Evolutionary conservation across 2,329 filamentous ascomycete species (phyloP), one percentile per base, ranked within the genome.

Genomic region (Pyricularia sp.): DNA sequence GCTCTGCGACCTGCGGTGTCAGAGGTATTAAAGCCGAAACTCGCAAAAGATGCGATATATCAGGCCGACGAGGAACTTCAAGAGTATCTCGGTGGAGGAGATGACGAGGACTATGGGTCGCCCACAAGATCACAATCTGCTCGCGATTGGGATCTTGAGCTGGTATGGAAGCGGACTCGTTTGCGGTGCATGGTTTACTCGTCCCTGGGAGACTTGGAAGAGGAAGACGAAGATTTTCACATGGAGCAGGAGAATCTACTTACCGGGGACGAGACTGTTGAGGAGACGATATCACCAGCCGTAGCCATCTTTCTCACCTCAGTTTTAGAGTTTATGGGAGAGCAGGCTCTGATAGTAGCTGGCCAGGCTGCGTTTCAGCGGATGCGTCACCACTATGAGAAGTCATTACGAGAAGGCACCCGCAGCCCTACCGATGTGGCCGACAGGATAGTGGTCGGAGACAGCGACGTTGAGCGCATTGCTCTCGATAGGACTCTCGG

Each of bases 161-260:
- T 93, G 65, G 88, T 93, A 22, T 99, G 94, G 93, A 97, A 96
- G 78, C 85, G 94, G 69, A 94, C 93, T 0, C 86, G 94, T 65
- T 78, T 99, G 71, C 86, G 94, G 67, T 96, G 94, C 75, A 99
- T 99, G 94, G 93, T 99, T 26, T 97, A 97, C 74, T 97, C 93
- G 9, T 93, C 94, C 9, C 80, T 99, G 7, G 94, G 94, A 60
- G 93, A 99, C 72, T 87, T 99, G 83, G 96, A 99, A 75, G 94
- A 99, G 77, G 93, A 97, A 69, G 94, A 99, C 69, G 94, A 97
- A 75, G 93, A 97, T 72, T 86, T 87, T 63, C 91, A 91, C 72
- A 89, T 96, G 73, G 87, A 92, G 68, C 86, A 91, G 70, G 91
- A 94, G 65, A 84, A 90, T 55, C 80, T 93, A 12, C 84, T 86